Conservation (phyloP, 805 yeast genomes). For the Clavispora asparagi region DNA sequence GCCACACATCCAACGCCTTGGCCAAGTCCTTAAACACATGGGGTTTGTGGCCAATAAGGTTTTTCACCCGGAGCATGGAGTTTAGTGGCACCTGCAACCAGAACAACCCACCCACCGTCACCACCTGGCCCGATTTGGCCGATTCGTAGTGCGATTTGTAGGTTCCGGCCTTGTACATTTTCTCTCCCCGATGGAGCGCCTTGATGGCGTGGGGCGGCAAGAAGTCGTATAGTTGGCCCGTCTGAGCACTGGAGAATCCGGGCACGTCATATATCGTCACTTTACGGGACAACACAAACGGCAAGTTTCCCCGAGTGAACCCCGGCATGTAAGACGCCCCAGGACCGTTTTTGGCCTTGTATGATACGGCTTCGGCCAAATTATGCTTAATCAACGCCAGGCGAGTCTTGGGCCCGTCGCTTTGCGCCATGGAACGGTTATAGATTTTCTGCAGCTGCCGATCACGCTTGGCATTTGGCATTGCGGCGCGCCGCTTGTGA, state of each 20-base stretch:
- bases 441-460: slow-evolving; percentile 6
- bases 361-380: slow-evolving; percentile 4
- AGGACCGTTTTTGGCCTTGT: slow-evolving; percentile 35
- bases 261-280: slow-evolving; percentile 42
- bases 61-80: slow-evolving; percentile 44
- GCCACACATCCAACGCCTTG: slow-evolving; percentile 22
- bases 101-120: slow-evolving; percentile 58
- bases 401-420: neutral
- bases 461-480: slow-evolving; percentile 11
- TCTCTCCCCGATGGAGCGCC: slow-evolving; percentile 23
- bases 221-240: slow-evolving; percentile 25
- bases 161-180: slow-evolving; percentile 25
- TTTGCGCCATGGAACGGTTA: neutral
- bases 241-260: slow-evolving; percentile 29
- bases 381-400: neutral
- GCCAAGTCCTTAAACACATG: slow-evolving; percentile 26
- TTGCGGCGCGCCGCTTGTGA: slow-evolving; percentile 3
- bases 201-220: slow-evolving; percentile 20
- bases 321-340: slow-evolving; percentile 59
- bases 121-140: slow-evolving; percentile 40
- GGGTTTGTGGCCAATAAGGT: slow-evolving; percentile 38
- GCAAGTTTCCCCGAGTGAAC: slow-evolving; percentile 53
- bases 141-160: slow-evolving; percentile 30
- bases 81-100: slow-evolving; percentile 50
- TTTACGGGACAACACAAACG: slow-evolving; percentile 22